phyloP scores from a whole-genome alignment of 768 basidiomycete genomes.

The Strobilomyces echinocephalus region DNA sequence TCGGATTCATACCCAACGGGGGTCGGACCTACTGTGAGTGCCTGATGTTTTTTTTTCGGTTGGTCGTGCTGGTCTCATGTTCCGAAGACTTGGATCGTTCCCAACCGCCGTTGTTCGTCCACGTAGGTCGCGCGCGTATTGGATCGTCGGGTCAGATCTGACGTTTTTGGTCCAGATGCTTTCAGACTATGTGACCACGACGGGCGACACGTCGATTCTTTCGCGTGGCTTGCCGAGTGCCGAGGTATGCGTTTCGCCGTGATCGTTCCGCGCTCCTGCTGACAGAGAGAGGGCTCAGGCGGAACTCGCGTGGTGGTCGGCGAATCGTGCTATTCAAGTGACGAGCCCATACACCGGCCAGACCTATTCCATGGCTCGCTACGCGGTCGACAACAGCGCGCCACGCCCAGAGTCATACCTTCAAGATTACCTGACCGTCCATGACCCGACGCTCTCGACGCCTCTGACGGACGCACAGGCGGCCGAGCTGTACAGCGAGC shows the following conservation, averaged over 20 bases:
- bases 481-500: slow-evolving; percentile 73
- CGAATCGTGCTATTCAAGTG: slow-evolving; percentile 64
- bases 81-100: slow-evolving; percentile 74
- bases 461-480: slow-evolving; percentile 57
- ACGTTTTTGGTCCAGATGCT: slow-evolving; percentile 60
- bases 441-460: slow-evolving; percentile 52
- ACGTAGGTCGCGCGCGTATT: slow-evolving; percentile 37
- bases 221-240: slow-evolving; percentile 77
- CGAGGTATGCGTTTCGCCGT: slow-evolving; percentile 44
- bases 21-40: slow-evolving; percentile 79
- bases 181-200: slow-evolving; percentile 69
- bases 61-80: background rate
- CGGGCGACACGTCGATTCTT: slow-evolving; percentile 72
- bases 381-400: slow-evolving; percentile 75
- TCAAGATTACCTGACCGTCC: slow-evolving; percentile 75
- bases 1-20: slow-evolving; percentile 94
- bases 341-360: slow-evolving; percentile 66
- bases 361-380: slow-evolving; percentile 64
- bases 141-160: background rate
- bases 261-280: background rate
- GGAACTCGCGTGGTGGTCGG: slow-evolving; percentile 81
- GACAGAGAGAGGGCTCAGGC: slow-evolving; percentile 36
- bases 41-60: no score
- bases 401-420: slow-evolving; percentile 86
- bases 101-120: slow-evolving; percentile 88